A percentile compares a stretch with the other conserved stretches of the same genome.
Conservation (phyloP, 1,139 yeast genomes). For the Yamadazyma membranifaciens region DNA sequence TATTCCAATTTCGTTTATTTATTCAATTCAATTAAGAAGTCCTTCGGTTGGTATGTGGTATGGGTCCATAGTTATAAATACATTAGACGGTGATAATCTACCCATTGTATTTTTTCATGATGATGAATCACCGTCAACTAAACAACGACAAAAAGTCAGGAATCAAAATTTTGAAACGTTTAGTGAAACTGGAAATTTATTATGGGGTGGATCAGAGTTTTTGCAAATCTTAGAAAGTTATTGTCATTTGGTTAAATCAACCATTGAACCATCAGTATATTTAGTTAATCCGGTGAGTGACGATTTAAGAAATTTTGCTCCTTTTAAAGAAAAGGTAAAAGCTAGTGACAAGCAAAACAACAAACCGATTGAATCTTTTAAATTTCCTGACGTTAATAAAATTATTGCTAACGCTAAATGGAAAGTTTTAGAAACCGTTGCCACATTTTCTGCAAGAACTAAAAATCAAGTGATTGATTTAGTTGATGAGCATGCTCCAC, state of each 20-base stretch:
- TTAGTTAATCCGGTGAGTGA: slow-evolving; percentile 78
- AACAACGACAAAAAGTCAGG: slow-evolving; percentile 54
- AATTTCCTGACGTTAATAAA: slow-evolving; percentile 43
- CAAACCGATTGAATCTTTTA: slow-evolving; percentile 17
- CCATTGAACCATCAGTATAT: slow-evolving; percentile 68
- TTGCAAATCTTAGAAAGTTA: slow-evolving; percentile 50
- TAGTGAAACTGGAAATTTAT: slow-evolving; percentile 56
- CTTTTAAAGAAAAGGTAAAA: slow-evolving; percentile 39
- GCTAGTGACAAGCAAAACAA: slow-evolving; percentile 11
- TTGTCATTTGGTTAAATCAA: slow-evolving; percentile 65
- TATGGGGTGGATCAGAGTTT: slow-evolving; percentile 93
- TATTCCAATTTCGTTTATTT: slow-evolving; percentile 57
- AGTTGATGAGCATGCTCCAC: slow-evolving; percentile 66
- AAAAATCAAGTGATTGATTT: slow-evolving; percentile 57
- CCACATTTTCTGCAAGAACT: slow-evolving; percentile 73
- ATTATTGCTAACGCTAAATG: slow-evolving; percentile 73
- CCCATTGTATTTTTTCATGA: slow-evolving; percentile 94
- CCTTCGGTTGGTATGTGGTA: slow-evolving; percentile 90
- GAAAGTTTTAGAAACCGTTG: slow-evolving; percentile 82
- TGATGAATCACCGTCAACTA: slow-evolving; percentile 75
- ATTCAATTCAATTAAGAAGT: slow-evolving; percentile 76
- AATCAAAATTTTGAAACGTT: slow-evolving; percentile 75
- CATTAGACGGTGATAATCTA: slow-evolving; percentile 63
- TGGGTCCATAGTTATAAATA: slow-evolving; percentile 78
- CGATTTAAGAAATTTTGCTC: slow-evolving; percentile 77